phyloP scores from a whole-genome alignment of 1,284 basidiomycete genomes.

The Ceratobasidium sp. region DNA sequence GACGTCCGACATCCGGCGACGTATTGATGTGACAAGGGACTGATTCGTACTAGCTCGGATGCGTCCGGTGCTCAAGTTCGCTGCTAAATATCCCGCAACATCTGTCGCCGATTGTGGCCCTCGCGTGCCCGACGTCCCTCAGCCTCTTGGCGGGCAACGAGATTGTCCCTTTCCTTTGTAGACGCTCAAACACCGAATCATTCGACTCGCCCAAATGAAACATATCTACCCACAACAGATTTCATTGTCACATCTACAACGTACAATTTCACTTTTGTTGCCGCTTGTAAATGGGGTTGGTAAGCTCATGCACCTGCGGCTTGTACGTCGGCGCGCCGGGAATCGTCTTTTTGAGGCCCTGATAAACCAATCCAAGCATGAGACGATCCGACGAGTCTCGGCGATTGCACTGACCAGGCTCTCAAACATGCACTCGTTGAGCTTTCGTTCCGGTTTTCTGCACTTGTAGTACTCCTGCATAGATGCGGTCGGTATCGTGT shows the following conservation, averaged over 20 bases:
- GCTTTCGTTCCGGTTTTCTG: constrained; percentile 87
- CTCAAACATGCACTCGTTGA: constrained; percentile 97
- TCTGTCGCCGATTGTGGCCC: not conserved
- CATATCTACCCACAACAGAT: not conserved
- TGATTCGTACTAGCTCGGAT: no score
- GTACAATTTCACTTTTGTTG: constrained; percentile 72
- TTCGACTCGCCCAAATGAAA: not conserved
- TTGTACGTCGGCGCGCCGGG: constrained; percentile 90
- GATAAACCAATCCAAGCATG: constrained; percentile 34
- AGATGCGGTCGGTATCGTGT: constrained; percentile 13
- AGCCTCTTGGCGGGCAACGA: not conserved
- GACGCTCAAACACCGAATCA: not conserved
- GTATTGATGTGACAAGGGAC: no score
- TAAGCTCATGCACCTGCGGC: constrained; percentile 90
- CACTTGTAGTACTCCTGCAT: constrained; percentile 89
- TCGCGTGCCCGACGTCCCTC: not conserved
- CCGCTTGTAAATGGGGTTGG: constrained; percentile 82
- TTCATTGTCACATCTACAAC: constrained; percentile 13
- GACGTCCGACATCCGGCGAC: no score
- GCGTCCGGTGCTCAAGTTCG: no score
- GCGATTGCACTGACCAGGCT: constrained; percentile 77
- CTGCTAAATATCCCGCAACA: no score
- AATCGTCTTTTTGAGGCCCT: constrained; percentile 94
- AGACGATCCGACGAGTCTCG: constrained; percentile 11
- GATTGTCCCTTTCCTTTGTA: not conserved